Evolutionary conservation across 148 eudicot genomes (phyloP), one percentile per base, ranked within the genome.

Genomic region (Heliamphora exappendiculata): DNA sequence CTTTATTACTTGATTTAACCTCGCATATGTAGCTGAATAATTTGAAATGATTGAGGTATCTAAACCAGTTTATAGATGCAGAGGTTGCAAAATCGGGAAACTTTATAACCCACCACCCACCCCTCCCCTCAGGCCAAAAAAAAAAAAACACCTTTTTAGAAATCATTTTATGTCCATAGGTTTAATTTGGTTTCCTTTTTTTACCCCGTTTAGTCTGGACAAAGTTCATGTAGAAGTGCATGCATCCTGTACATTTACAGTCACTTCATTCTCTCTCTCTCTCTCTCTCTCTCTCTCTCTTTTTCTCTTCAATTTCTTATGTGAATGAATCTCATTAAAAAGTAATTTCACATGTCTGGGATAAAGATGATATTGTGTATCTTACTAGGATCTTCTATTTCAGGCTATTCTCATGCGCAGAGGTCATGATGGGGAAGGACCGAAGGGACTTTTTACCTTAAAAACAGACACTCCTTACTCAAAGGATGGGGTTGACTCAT

Each of bases 351-450:
- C 9, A n/a, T 1, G 45, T 31, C 68, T 64, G 45, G 20, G 41
- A 19, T 36, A 70, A 17, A 47, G 64, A 36, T 73, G 36, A 5
- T 60, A 24, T 58, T 39, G 68, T 39, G 28, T 74, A 37, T 55
- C 79, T 77, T 77, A 77, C 51, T 17, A 28, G 3, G 67, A 31
- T 68, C 44, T 60, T 60, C 31, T 73, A 67, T 77, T 82, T 65
- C 83, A 94, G 98, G 95, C 77, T 70, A 83, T 94, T 62, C 33
- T 86, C 44, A 87, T 93, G 98, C 89, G 78, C 39, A 85, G 83
- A 65, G 91, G 88, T 64, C 54, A 66, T 55, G 83, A 80, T 24
- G 73, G 67, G 66, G 85, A 84, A 65, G 76, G 78, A 71, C 69
- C 79, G 36, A 78, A 72, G 31, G 96, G 92, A 70, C 80, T 89